Evolutionary conservation across 2,329 filamentous ascomycete species (phyloP), one percentile per base, ranked within the genome.

Genomic region (Trichoderma simmonsii): DNA sequence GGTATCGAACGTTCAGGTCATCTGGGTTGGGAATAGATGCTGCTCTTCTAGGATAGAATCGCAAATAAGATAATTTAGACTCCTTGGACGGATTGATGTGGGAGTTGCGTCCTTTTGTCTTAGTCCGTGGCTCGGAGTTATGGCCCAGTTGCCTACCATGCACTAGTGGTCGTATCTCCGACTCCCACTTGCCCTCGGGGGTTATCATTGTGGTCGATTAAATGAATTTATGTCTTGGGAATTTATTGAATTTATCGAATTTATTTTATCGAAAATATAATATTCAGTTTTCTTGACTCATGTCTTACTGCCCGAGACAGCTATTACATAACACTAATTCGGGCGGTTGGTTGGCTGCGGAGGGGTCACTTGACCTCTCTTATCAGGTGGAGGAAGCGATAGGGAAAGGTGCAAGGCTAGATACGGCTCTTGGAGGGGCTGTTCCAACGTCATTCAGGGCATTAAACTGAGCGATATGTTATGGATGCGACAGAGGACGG

Each of bases 11-110:
- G 28, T 28, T 34, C 7, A 21, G 21, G n/a, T 24, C 26, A 51
- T 64, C 69, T 71, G 30, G 32, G 60, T 65, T 71, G 48, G 69
- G 69, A 48, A 66, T 66, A 71, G 69, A 64, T 71, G 69, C 69
- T 71, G 69, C 69, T 71, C 51, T 65, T 71, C 48, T 66, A 65
- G 69, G 69, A 71, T 71, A 71, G 69, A 71, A 36, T 60, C 62
- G 61, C 21, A 71, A 71, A 51, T 65, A 48, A 26, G 54, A 57
- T 60, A n/a, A 36, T 14, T 34, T 51, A n/a, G 61, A 59, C 60
- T 48, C 60, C 60, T 71, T 70, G 66, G 51, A 71, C 68, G 60
- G 24, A 63, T 71, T 71, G 68, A 71, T 63, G 60, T 59, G 59
- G 68, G 68, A 71, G 68, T 71, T 71, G 68, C 68, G 60, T 71